Percentiles rank a stretch among this genome's conserved stretches.
Conservation (phyloP, 2,329 filamentous ascomycete genomes). For the Endoconidiophora laricicola region DNA sequence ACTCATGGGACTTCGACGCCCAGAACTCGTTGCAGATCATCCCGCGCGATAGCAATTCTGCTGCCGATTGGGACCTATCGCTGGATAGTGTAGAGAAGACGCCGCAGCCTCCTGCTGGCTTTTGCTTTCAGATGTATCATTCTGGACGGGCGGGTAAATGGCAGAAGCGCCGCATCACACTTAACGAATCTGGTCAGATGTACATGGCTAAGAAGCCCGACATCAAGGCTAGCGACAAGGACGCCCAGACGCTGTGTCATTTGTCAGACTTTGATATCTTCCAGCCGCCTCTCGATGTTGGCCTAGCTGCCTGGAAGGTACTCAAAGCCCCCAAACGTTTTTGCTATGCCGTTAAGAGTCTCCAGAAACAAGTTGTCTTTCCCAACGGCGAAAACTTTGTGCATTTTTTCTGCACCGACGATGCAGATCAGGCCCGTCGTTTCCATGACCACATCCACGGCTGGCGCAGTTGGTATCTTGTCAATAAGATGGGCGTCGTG, state of each 20-base stretch:
- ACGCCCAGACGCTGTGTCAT: slow-evolving; percentile 58
- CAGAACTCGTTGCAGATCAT: slow-evolving; percentile 56
- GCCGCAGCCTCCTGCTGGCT: slow-evolving; percentile 44
- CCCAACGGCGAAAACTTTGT: slow-evolving; percentile 70
- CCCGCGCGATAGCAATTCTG: slow-evolving; percentile 37
- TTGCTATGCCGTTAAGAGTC: slow-evolving; percentile 81
- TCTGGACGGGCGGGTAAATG: slow-evolving; percentile 72
- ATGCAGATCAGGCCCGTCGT: slow-evolving; percentile 44
- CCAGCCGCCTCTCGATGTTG: slow-evolving; percentile 36
- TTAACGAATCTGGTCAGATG: slow-evolving; percentile 59
- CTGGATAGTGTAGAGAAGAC: slow-evolving; percentile 42
- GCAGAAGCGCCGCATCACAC: slow-evolving; percentile 67
- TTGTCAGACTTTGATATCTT: slow-evolving; percentile 90
- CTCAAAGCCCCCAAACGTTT: slow-evolving; percentile 71
- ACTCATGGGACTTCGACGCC: slow-evolving; percentile 75
- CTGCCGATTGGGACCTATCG: slow-evolving; percentile 46
- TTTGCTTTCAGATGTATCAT: slow-evolving; percentile 59
- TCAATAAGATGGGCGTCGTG: slow-evolving; percentile 41
- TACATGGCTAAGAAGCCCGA: slow-evolving; percentile 51
- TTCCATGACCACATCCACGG: slow-evolving; percentile 58
- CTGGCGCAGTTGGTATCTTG: slow-evolving; percentile 88
- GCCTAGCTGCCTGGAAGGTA: slow-evolving; percentile 32
- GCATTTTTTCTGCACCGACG: slow-evolving; percentile 78
- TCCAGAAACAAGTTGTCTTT: slow-evolving; percentile 76
- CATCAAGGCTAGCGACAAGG: slow-evolving; percentile 45